Percentiles rank a stretch among this genome's conserved stretches.
phyloP scores from a whole-genome alignment of 2,329 filamentous ascomycete genomes.

The Magnaporthales sp. region DNA sequence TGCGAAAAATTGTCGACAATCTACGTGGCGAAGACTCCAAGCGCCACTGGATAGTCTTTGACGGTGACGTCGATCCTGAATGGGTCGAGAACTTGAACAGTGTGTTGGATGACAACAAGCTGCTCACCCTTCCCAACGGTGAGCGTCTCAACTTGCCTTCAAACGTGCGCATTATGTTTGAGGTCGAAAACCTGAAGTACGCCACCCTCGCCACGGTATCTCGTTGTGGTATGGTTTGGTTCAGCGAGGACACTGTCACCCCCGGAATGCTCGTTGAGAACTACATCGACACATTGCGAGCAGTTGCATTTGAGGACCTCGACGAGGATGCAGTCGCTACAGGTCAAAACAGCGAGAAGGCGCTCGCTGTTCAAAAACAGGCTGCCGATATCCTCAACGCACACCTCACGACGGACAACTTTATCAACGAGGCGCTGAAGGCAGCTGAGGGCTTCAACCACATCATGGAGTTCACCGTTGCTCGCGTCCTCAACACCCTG shows the following conservation, averaged over 20 bases:
- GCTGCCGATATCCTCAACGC: conserved; percentile 72
- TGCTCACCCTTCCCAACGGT: conserved; percentile 93
- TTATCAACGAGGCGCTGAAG: conserved; percentile 69
- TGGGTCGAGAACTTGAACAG: conserved; percentile 99
- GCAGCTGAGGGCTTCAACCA: conserved; percentile 75
- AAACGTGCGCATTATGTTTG: conserved; percentile 99
- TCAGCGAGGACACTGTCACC: conserved; percentile 95
- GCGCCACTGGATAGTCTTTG: conserved; percentile 98
- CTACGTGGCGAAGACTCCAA: conserved; percentile 94
- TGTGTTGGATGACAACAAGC: conserved; percentile 97
- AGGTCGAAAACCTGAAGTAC: conserved; percentile 96
- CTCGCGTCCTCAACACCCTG: conserved; percentile 81
- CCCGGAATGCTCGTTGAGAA: conserved; percentile 87
- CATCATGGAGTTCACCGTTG: conserved; percentile 96
- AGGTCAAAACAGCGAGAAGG: conserved; percentile 68
- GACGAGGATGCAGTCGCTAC: conserved; percentile 82
- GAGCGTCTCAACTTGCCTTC: conserved; percentile 90
- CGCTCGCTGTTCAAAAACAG: conserved; percentile 67
- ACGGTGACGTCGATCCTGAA: conserved; percentile 97
- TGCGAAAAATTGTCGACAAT: conserved; percentile 98
- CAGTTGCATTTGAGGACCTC: conserved; percentile 83
- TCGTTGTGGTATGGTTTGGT: conserved; percentile 99
- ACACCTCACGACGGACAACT: conserved; percentile 69
- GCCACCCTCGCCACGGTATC: conserved; percentile 97
- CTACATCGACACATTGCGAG: conserved; percentile 77